phyloP scores from a whole-genome alignment of 768 basidiomycete genomes.

The Leccinum subgranulosum region DNA sequence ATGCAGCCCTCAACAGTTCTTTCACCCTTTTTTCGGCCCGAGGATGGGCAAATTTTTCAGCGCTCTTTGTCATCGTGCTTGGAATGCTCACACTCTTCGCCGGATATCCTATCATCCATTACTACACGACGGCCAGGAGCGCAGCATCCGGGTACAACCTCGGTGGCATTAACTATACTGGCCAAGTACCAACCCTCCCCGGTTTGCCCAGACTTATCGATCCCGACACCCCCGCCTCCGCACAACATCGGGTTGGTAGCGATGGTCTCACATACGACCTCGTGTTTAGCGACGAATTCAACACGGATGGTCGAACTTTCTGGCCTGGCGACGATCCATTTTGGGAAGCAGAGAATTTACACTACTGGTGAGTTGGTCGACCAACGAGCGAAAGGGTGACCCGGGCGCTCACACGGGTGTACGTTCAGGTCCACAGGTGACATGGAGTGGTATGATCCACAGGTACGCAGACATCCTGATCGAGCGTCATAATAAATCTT shows the following conservation, averaged over 20 bases:
- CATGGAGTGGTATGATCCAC: conserved; percentile 81
- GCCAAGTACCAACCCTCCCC: conserved; percentile 79
- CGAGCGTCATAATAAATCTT: neutral
- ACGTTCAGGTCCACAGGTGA: conserved; percentile 59
- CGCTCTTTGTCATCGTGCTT: conserved; percentile 63
- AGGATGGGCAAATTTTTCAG: conserved; percentile 80
- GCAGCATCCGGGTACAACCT: conserved; percentile 66
- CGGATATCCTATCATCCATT: conserved; percentile 81
- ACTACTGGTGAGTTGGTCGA: conserved; percentile 63
- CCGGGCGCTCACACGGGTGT: conserved; percentile 5
- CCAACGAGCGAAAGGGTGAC: neutral
- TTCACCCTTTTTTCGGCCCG: conserved; percentile 77
- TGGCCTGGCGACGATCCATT: conserved; percentile 80
- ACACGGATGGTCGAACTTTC: conserved; percentile 67
- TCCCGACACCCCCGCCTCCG: conserved; percentile 62
- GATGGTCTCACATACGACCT: conserved; percentile 81
- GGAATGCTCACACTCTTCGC: conserved; percentile 79
- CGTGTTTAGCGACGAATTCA: conserved; percentile 88
- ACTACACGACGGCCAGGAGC: conserved; percentile 35
- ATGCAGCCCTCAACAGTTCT: conserved; percentile 52
- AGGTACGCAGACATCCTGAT: conserved; percentile 37
- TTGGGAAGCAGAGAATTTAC: conserved; percentile 84
- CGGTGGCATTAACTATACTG: conserved; percentile 78
- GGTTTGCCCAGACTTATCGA: conserved; percentile 74
- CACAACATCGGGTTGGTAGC: conserved; percentile 54